These are phyloP conservation scores for Ettlia oleoabundans DNA, from an alignment of 139 green algal genomes.

Conservation along the genomic window DNA sequence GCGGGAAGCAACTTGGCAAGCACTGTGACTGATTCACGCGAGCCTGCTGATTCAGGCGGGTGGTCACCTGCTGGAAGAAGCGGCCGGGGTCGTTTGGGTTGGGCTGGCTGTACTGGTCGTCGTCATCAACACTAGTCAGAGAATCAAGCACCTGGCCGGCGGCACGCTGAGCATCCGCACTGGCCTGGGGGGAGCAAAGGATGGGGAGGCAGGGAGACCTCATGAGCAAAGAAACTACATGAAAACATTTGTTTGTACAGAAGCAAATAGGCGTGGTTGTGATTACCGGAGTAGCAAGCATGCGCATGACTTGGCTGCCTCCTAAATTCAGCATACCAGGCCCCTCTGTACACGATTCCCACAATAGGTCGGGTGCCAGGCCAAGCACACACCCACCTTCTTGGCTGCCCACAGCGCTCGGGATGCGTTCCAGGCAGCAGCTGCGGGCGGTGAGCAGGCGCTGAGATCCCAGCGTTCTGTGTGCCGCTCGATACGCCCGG, in stretches of 20 bases:
- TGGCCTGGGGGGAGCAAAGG: not conserved
- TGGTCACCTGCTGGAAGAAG: constrained; percentile 73
- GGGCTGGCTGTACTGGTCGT: not conserved
- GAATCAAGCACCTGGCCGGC: constrained; percentile 32
- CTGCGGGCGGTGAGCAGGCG: constrained; percentile 40
- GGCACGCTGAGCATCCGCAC: not conserved
- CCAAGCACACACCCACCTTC: constrained; percentile 35
- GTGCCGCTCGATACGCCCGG: constrained; percentile 61
- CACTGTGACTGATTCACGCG: too few species aligned
- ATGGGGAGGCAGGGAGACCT: not conserved
- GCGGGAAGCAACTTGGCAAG: too few species aligned
- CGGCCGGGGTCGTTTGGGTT: constrained; percentile 61
- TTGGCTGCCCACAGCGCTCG: constrained; percentile 50
- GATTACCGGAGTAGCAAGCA: not conserved
- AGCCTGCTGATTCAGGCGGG: too few species aligned
- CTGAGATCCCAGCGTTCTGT: constrained; percentile 68
- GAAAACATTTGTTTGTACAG: too few species aligned
- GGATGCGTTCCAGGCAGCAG: constrained; percentile 35
- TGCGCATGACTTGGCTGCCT: too few species aligned
- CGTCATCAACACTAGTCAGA: constrained; percentile 42
- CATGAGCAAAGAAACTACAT: not conserved
- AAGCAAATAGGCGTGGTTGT: not conserved
- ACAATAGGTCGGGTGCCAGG: too few species aligned
- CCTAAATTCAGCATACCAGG: too few species aligned
- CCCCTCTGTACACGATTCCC: too few species aligned